Evolutionary conservation across 352 stramenopile species (phyloP).

Genomic region (Pythium utonaiense): DNA sequence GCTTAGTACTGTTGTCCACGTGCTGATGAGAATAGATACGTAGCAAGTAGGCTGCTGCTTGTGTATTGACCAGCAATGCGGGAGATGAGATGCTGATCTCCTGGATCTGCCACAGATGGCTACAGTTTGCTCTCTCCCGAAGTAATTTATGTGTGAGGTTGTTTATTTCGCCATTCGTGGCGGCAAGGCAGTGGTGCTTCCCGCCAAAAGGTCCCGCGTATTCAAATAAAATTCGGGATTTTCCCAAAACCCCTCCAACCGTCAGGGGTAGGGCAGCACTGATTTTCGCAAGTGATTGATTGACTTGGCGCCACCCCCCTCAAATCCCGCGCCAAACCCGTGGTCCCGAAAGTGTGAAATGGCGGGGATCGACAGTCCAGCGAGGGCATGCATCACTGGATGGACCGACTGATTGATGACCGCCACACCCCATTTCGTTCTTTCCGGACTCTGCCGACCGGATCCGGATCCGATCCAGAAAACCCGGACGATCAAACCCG

Average conservation of each 20-base stretch:
- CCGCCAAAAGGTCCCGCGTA: constrained; percentile 22
- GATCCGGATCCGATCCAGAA: constrained; percentile 11
- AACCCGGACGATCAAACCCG: neutral
- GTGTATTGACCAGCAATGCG: too few relatives aligned
- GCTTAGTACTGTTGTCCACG: neutral
- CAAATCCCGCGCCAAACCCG: constrained; percentile 2
- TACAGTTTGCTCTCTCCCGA: neutral
- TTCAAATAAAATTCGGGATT: constrained; percentile 23
- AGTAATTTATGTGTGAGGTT: constrained; percentile 12
- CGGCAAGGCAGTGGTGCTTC: constrained; percentile 1
- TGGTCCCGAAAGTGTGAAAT: constrained; percentile 7
- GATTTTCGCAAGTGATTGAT: constrained; percentile 19
- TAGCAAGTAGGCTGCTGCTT: too few relatives aligned
- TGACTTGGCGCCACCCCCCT: constrained; percentile 11
- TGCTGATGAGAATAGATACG: neutral
- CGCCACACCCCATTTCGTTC: neutral
- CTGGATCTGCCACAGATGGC: too few relatives aligned
- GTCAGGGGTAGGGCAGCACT: constrained; percentile 20
- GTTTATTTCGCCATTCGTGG: neutral
- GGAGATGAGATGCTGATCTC: too few relatives aligned
- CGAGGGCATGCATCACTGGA: neutral
- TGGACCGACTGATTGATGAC: neutral
- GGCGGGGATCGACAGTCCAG: constrained; percentile 19
- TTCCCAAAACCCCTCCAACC: constrained; percentile 17
- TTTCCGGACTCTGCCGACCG: neutral